phyloP scores from a whole-genome alignment of 495 filamentous ascomycete genomes.

The Aspergillus homomorphus region DNA sequence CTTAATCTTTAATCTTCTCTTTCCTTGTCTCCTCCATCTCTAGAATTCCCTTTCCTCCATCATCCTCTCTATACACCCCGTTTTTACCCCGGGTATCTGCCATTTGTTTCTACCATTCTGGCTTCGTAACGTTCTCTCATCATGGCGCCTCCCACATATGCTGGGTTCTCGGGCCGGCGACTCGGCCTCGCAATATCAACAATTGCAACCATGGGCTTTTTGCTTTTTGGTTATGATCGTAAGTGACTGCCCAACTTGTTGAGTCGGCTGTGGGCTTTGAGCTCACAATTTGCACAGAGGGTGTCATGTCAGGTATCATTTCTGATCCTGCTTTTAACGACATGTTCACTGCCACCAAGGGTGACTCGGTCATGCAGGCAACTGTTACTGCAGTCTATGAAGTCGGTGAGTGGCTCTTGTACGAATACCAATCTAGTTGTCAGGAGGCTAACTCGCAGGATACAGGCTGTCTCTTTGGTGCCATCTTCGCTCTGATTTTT shows the following conservation, averaged over 20 bases:
- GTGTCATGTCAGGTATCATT: conserved; percentile 73
- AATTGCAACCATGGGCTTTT: conserved; percentile 65
- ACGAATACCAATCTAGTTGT: background rate
- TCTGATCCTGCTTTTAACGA: conserved; percentile 62
- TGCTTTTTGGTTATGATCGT: conserved; percentile 66
- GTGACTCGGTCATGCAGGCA: conserved; percentile 65
- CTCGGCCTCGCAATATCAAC: conserved; percentile 57
- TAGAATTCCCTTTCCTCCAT: background rate
- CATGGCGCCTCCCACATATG: conserved; percentile 42
- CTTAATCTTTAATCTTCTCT: background rate
- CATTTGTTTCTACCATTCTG: background rate
- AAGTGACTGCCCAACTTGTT: conserved; percentile 10
- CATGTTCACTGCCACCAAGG: conserved; percentile 58
- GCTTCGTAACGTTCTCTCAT: conserved; percentile 1
- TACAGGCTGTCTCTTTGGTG: conserved; percentile 66
- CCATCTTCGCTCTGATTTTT: conserved; percentile 59
- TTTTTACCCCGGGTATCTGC: background rate
- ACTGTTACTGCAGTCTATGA: conserved; percentile 77
- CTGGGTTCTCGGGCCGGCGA: conserved; percentile 58
- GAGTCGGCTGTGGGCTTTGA: background rate
- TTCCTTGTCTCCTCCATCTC: background rate
- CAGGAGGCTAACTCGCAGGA: conserved; percentile 25
- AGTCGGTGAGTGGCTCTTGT: conserved; percentile 39
- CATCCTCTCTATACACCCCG: background rate
- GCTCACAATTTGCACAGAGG: conserved; percentile 25